Conservation (phyloP, 2,329 filamentous ascomycete genomes). For the Cladosporium sp. region DNA sequence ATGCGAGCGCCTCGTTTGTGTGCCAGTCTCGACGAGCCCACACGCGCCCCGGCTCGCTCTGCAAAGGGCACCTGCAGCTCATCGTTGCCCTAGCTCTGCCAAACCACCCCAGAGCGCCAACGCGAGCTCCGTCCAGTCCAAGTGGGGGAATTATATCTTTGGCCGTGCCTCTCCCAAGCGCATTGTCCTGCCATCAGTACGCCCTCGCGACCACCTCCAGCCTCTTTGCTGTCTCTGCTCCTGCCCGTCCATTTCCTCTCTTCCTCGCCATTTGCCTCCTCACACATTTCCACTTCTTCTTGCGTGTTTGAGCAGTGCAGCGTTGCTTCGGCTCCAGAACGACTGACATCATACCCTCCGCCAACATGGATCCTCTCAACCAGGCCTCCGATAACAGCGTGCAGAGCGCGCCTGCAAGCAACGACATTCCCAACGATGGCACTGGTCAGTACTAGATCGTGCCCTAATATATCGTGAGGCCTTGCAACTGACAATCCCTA, state of each 20-base stretch:
- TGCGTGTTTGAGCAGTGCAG: background rate
- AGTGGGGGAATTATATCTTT: background rate
- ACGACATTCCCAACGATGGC: conserved; percentile 61
- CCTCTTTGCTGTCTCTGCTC: background rate
- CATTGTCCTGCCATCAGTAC: background rate
- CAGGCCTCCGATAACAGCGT: conserved; percentile 43
- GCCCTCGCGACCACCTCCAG: background rate
- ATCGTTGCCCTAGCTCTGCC: background rate
- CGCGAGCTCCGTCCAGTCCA: background rate
- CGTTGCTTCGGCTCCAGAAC: background rate
- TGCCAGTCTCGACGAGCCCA: background rate
- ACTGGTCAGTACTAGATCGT: conserved; percentile 55
- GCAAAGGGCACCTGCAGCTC: conserved; percentile 2
- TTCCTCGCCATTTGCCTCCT: background rate
- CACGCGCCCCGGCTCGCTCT: background rate
- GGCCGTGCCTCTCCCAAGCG: background rate
- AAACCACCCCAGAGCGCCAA: background rate
- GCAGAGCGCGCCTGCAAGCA: conserved; percentile 41
- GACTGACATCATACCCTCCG: background rate
- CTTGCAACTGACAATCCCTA: conserved; percentile 37
- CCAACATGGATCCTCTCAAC: conserved; percentile 38
- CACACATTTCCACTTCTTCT: background rate
- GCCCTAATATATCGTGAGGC: background rate
- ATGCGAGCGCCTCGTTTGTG: too few species aligned
- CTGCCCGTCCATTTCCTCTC: background rate